Evolutionary conservation across 2,329 filamentous ascomycete species (phyloP).

Genomic region (Reticulascus tulasneorum): DNA sequence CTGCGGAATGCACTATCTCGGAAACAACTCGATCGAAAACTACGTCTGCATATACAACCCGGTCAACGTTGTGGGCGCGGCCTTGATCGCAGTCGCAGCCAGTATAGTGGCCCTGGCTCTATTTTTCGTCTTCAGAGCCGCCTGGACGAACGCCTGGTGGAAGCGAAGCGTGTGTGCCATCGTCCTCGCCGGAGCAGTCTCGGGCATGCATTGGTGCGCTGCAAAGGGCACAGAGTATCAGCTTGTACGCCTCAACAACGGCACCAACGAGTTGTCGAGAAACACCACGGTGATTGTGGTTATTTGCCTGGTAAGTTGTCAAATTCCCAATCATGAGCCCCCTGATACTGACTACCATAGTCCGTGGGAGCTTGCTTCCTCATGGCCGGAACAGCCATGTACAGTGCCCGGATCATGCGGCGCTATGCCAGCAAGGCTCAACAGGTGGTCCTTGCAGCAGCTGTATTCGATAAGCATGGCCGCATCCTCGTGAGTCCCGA

Average conservation of each 20-base stretch:
- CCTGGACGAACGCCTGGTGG: conserved; percentile 78
- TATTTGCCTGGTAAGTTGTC: conserved; percentile 57
- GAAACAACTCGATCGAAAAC: conserved; percentile 78
- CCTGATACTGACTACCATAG: conserved; percentile 34
- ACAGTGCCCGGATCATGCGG: conserved; percentile 49
- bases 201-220: conserved; percentile 85
- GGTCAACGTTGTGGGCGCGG: conserved; percentile 62
- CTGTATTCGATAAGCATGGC: conserved; percentile 64
- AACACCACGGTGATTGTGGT: conserved; percentile 71
- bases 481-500: conserved; percentile 66
- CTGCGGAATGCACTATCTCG: conserved; percentile 83
- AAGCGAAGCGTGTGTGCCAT: conserved; percentile 64
- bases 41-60: conserved; percentile 62
- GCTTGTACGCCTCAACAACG: conserved; percentile 42
- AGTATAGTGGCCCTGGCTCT: conserved; percentile 66
- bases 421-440: conserved; percentile 56
- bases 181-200: conserved; percentile 69
- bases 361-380: conserved; percentile 59
- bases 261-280: conserved; percentile 43
- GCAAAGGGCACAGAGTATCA: conserved; percentile 67
- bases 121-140: conserved; percentile 73
- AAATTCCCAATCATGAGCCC: too few relatives aligned
- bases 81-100: conserved; percentile 67
- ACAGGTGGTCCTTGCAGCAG: conserved; percentile 56
- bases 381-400: conserved; percentile 51